Evolutionary conservation across 176 grass and related monocot genomes (phyloP).

Genomic region (Aechmea fasciata): DNA sequence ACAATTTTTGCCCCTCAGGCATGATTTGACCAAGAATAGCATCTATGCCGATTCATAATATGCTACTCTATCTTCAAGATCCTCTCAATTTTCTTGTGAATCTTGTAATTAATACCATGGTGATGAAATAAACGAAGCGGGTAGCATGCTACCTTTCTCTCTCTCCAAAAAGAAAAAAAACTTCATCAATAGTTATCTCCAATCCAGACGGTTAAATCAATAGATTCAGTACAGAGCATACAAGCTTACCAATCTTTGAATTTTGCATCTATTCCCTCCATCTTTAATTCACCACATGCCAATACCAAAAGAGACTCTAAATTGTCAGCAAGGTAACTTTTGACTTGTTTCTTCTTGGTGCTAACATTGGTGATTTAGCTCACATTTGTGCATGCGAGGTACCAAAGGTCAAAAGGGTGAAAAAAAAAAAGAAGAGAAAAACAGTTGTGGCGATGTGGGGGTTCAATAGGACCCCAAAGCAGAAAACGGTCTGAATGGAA

Average conservation of each 20-base stretch:
- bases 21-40: not conserved
- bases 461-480: too few relatives aligned
- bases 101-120: not conserved
- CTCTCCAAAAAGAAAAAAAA: too few relatives aligned
- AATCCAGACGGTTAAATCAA: slow-evolving; percentile 64
- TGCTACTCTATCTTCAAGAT: not conserved
- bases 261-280: slow-evolving; percentile 57
- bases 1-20: not conserved
- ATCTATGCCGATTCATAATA: not conserved
- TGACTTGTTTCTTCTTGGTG: not conserved
- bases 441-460: too few relatives aligned
- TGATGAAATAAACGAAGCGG: too few relatives aligned
- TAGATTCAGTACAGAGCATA: slow-evolving; percentile 30
- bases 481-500: too few relatives aligned
- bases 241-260: slow-evolving; percentile 74
- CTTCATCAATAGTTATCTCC: slow-evolving; percentile 89
- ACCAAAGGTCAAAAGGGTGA: too few relatives aligned
- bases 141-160: too few relatives aligned
- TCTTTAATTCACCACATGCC: slow-evolving; percentile 87
- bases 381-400: too few relatives aligned
- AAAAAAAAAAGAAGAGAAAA: too few relatives aligned
- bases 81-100: not conserved
- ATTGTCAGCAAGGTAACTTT: slow-evolving; percentile 38
- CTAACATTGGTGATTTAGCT: slow-evolving; percentile 2
- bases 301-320: slow-evolving; percentile 55